Evolutionary conservation across 345 rosid species (phyloP).

Genomic region (Brassica carinata): DNA sequence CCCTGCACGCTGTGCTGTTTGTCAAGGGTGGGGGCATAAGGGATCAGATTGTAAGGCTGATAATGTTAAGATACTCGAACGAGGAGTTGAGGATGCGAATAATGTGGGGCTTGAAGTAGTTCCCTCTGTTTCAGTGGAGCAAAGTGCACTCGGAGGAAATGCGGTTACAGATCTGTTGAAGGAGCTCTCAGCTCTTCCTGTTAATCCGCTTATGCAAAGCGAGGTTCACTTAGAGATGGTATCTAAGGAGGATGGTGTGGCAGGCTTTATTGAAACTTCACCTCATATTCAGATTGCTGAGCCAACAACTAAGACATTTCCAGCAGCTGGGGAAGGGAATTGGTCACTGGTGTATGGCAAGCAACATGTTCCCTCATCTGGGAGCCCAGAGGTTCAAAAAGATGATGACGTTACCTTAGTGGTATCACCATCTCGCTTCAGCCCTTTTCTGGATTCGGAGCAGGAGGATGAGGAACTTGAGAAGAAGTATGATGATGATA

Average conservation of each 20-base stretch:
- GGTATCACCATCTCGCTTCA: neutral
- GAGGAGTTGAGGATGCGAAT: neutral
- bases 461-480: neutral
- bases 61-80: neutral
- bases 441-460: neutral
- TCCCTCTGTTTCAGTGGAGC: neutral
- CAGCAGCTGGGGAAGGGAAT: neutral
- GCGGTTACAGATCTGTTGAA: neutral
- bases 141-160: neutral
- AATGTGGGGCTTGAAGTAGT: neutral
- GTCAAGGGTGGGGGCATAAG: neutral
- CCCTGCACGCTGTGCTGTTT: neutral
- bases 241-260: no score
- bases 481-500: no score
- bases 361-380: neutral
- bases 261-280: no score
- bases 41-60: neutral
- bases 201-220: neutral
- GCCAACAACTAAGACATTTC: neutral
- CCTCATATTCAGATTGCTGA: neutral
- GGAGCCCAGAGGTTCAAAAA: no score
- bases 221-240: no score
- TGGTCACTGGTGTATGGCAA: neutral
- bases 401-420: neutral
- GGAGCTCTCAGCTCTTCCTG: neutral